Percentiles rank a stretch among this genome's conserved stretches.
phyloP scores from a whole-genome alignment of 371 early-diverging fungal genomes.

The Zopfochytrium polystomum region DNA sequence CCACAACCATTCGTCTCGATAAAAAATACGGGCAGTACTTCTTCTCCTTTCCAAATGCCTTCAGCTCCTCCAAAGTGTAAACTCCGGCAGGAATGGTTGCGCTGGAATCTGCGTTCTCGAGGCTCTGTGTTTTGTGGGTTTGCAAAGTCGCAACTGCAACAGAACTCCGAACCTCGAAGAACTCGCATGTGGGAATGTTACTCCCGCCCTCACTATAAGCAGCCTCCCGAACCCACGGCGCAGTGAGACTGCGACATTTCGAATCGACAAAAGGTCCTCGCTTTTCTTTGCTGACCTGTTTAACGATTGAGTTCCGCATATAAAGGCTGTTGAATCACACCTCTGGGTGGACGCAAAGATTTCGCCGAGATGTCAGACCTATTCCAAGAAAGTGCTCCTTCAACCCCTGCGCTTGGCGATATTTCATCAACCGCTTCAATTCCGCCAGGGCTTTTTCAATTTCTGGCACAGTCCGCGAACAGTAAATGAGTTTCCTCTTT shows the following conservation, averaged over 20 bases:
- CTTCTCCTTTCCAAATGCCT: conserved; percentile 69
- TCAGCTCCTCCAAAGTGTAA: conserved; percentile 94
- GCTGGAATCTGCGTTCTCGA: conserved; percentile 66
- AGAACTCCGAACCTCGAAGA: too few relatives aligned
- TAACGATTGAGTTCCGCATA: too few relatives aligned
- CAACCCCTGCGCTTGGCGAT: conserved; percentile 61
- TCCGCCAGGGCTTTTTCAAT: conserved; percentile 99
- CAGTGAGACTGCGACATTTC: conserved; percentile 86
- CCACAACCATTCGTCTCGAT: conserved; percentile 80
- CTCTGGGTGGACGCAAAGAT: conserved; percentile 92
- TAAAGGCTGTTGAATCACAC: conserved; percentile 51
- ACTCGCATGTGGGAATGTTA: too few relatives aligned
- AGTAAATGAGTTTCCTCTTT: conserved; percentile 94
- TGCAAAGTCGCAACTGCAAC: too few relatives aligned
- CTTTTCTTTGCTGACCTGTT: conserved; percentile 73
- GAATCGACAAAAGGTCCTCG: conserved; percentile 87
- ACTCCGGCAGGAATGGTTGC: conserved; percentile 85
- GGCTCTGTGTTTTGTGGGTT: too few relatives aligned
- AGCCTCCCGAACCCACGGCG: conserved; percentile 88
- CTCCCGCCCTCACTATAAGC: too few relatives aligned
- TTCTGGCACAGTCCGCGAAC: conserved; percentile 98
- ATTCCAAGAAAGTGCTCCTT: conserved; percentile 88
- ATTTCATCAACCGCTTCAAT: conserved; percentile 87
- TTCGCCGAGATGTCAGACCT: conserved; percentile 93
- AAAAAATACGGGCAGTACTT: conserved; percentile 95